Percentiles rank a stretch among this genome's conserved stretches.
Evolutionary conservation across 352 stramenopile species (phyloP).

Genomic region (Sclerospora graminicola): DNA sequence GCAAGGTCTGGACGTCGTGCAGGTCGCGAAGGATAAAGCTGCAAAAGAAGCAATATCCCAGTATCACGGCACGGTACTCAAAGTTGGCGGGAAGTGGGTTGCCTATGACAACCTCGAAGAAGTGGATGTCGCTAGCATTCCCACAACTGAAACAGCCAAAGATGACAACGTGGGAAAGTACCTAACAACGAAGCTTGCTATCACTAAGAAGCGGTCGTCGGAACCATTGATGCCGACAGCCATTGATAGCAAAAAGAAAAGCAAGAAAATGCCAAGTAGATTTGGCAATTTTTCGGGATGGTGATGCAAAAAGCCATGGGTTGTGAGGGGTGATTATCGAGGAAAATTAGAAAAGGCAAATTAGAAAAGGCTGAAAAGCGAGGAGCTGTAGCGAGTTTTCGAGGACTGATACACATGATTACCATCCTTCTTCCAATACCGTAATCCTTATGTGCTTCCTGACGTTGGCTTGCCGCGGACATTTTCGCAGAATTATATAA

Average conservation of each 20-base stretch:
- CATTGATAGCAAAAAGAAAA: slow-evolving; percentile 72
- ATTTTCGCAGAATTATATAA: too few species aligned
- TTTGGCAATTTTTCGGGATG: slow-evolving; percentile 79
- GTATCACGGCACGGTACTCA: slow-evolving; percentile 65
- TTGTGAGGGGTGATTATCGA: too few species aligned
- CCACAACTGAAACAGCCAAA: slow-evolving; percentile 28
- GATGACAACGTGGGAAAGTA: slow-evolving; percentile 66
- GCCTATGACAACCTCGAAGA: slow-evolving; percentile 66
- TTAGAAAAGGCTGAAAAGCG: too few species aligned
- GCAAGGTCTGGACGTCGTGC: slow-evolving; percentile 45
- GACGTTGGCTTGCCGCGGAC: too few species aligned
- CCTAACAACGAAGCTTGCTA: slow-evolving; percentile 20
- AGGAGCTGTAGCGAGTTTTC: too few species aligned
- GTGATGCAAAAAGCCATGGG: slow-evolving; percentile 33
- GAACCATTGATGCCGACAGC: slow-evolving; percentile 23
- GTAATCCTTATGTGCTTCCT: too few species aligned
- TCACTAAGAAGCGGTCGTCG: slow-evolving; percentile 18
- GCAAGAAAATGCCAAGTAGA: slow-evolving; percentile 33
- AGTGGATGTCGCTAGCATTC: slow-evolving; percentile 37
- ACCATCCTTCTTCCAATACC: too few species aligned
- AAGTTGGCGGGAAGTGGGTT: slow-evolving; percentile 70
- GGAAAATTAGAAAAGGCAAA: too few species aligned
- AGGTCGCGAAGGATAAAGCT: slow-evolving; percentile 39
- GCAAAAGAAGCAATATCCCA: slow-evolving; percentile 33
- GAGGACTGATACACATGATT: too few species aligned